Conservation (phyloP, 352 stramenopile species). For the Phytophthora pisi region DNA sequence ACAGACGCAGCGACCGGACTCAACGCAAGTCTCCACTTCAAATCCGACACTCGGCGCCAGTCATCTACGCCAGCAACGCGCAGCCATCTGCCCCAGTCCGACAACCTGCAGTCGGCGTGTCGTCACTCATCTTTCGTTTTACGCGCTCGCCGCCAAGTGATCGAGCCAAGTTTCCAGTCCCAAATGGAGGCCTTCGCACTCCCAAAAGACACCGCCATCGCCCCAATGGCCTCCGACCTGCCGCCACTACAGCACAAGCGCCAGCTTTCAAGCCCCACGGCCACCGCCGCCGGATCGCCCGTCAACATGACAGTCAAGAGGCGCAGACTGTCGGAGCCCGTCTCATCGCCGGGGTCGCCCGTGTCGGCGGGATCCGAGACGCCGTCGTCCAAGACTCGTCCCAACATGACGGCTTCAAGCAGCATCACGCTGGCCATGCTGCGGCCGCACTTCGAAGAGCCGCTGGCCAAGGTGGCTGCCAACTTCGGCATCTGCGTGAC, state of each 20-base stretch:
- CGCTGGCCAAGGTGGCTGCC: slow-evolving; percentile 76
- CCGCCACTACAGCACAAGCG: slow-evolving; percentile 30
- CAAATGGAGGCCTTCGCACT: slow-evolving; percentile 32
- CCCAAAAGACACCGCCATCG: slow-evolving; percentile 1
- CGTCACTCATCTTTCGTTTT: slow-evolving; percentile 35
- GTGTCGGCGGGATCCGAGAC: slow-evolving; percentile 18
- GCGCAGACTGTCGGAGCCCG: slow-evolving; percentile 29
- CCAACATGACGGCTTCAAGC: slow-evolving; percentile 77
- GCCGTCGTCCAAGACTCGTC: slow-evolving; percentile 38
- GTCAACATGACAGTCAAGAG: slow-evolving; percentile 17
- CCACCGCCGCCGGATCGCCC: not conserved
- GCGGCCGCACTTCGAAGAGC: slow-evolving; percentile 85
- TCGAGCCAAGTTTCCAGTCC: not conserved
- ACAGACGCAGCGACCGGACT: slow-evolving; percentile 43
- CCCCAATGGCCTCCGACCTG: slow-evolving; percentile 6
- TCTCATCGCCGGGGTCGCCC: slow-evolving; percentile 23
- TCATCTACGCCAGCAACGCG: slow-evolving; percentile 28
- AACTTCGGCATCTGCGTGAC: slow-evolving; percentile 85
- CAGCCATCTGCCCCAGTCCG: slow-evolving; percentile 27
- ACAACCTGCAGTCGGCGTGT: slow-evolving; percentile 17
- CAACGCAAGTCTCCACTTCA: slow-evolving; percentile 38
- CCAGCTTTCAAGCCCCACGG: not conserved
- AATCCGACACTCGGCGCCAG: slow-evolving; percentile 34
- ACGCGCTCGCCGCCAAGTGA: slow-evolving; percentile 26
- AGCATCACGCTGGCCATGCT: slow-evolving; percentile 86